Conservation (phyloP, 805 yeast species). For the Kodamaea hsintzibuensis region DNA sequence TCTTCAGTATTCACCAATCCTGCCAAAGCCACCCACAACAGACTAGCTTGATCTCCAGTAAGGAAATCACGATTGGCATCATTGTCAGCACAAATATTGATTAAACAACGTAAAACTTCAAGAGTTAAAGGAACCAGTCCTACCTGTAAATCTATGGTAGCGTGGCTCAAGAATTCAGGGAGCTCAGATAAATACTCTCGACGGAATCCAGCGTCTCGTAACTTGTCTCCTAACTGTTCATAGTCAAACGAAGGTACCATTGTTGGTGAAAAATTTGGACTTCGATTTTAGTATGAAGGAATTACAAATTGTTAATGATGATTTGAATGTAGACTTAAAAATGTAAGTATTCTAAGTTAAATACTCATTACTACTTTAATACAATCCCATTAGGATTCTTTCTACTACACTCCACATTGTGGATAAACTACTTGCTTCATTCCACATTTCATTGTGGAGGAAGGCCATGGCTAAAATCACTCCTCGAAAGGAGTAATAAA, state of each 20-base stretch:
- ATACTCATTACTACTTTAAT: no score
- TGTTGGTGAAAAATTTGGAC: not conserved
- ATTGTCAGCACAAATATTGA: conserved; percentile 39
- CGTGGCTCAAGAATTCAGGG: not conserved
- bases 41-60: conserved; percentile 1
- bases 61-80: conserved; percentile 20
- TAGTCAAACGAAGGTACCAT: not conserved
- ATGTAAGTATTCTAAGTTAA: no score
- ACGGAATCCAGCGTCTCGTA: conserved; percentile 11
- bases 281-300: not conserved
- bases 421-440: no score
- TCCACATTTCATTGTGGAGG: no score
- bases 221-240: conserved; percentile 10
- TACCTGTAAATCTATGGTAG: not conserved
- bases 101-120: conserved; percentile 29
- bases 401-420: not conserved
- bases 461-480: not conserved
- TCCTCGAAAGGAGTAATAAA: not conserved
- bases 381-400: no score
- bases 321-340: no score
- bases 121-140: not conserved
- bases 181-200: not conserved
- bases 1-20: conserved; percentile 3
- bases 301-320: not conserved
- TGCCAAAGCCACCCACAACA: conserved; percentile 21